A percentile compares a stretch with the other conserved stretches of the same genome.
Evolutionary conservation across 192 early-diverging fungal species (phyloP).

Genomic region (Backusella mclennaniae): DNA sequence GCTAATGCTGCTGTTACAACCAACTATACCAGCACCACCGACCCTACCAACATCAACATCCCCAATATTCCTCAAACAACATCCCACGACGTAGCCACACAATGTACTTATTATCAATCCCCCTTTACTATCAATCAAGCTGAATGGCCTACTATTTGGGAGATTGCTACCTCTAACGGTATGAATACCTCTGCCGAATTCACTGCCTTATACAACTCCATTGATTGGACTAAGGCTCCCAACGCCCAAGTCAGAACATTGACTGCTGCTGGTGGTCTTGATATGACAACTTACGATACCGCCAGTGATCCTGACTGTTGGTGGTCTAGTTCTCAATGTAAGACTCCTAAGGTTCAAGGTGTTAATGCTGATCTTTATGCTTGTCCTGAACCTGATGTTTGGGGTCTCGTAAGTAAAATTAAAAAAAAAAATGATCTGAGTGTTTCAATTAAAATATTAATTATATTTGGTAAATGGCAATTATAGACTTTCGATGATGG

Average conservation of each 20-base stretch:
- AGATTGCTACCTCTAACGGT: constrained; percentile 27
- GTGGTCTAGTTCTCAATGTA: constrained; percentile 49
- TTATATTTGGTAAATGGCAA: neutral
- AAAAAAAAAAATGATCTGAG: neutral
- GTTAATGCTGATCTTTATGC: constrained; percentile 39
- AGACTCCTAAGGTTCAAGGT: constrained; percentile 24
- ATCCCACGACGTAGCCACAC: constrained; percentile 19
- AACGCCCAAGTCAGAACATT: constrained; percentile 21
- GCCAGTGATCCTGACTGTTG: constrained; percentile 37
- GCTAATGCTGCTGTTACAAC: constrained; percentile 5
- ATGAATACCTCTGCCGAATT: constrained; percentile 44
- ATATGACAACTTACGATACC: constrained; percentile 21
- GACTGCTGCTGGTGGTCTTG: constrained; percentile 31
- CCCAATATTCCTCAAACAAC: constrained; percentile 39
- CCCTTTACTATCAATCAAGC: constrained; percentile 10
- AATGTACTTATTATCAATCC: constrained; percentile 28
- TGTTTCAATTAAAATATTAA: neutral
- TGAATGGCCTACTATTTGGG: constrained; percentile 34
- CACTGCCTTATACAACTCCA: constrained; percentile 43
- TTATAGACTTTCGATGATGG: constrained; percentile 65
- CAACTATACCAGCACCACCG: constrained; percentile 10
- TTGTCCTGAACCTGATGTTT: constrained; percentile 41
- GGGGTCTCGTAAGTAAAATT: constrained; percentile 40
- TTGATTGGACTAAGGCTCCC: constrained; percentile 44
- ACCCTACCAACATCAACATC: constrained; percentile 34